phyloP scores from a whole-genome alignment of 306 rosid genomes.

The Parietaria judaica region DNA sequence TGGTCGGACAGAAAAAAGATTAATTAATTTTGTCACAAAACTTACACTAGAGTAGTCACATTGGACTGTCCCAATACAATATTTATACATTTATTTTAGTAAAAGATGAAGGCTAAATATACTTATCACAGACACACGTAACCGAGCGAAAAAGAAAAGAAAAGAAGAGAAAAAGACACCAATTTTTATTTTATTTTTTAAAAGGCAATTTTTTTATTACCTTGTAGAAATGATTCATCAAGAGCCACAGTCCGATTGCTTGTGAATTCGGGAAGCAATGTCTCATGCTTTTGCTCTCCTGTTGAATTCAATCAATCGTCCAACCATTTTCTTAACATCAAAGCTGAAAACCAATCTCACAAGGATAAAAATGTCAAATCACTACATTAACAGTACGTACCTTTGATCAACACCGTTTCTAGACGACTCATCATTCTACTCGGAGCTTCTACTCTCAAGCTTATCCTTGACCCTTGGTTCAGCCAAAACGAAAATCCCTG shows the following conservation, averaged over 20 bases:
- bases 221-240: slow-evolving; percentile 15
- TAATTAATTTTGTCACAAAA: no score
- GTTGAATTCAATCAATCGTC: slow-evolving; percentile 8
- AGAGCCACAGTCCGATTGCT: slow-evolving; percentile 4
- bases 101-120: no score
- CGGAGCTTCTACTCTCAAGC: slow-evolving; percentile 51
- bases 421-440: slow-evolving; percentile 28
- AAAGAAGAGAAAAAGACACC: no score
- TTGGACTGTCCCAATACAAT: no score
- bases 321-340: not conserved
- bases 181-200: no score
- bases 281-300: slow-evolving; percentile 39
- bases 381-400: not conserved
- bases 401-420: slow-evolving; percentile 33
- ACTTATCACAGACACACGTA: no score
- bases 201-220: slow-evolving; percentile 13
- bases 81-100: no score
- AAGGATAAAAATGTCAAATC: not conserved
- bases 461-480: slow-evolving; percentile 58
- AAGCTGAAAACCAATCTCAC: not conserved
- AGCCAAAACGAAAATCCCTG: slow-evolving; percentile 69
- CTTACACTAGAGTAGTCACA: no score
- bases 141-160: no score
- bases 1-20: no score
- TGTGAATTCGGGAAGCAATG: slow-evolving; percentile 23